Percentiles rank a stretch among this genome's conserved stretches.
These are phyloP conservation scores for Capsicum chinense DNA, from an alignment of 257 asterid species.

Conservation along the genomic window DNA sequence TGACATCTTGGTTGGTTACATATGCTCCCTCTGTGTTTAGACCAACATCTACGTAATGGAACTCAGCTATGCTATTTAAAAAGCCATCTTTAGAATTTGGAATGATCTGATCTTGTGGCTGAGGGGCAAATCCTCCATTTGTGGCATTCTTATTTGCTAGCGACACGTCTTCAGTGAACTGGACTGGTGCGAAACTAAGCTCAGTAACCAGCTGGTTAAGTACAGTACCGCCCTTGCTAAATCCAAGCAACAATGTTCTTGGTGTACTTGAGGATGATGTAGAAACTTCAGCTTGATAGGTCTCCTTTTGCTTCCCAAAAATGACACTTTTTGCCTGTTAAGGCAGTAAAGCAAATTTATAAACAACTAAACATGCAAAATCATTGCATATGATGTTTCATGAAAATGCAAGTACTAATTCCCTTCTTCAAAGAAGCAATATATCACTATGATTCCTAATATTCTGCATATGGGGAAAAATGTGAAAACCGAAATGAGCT, in stretches of 20 bases:
- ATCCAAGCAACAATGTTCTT: conserved; percentile 78
- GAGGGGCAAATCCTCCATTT: conserved; percentile 39
- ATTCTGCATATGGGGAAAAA: not conserved
- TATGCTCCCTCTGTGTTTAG: conserved; percentile 82
- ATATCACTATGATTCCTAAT: not conserved
- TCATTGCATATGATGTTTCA: not conserved
- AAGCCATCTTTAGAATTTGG: conserved; percentile 72
- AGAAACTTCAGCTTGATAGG: conserved; percentile 50
- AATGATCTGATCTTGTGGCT: conserved; percentile 50
- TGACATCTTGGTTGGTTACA: conserved; percentile 62
- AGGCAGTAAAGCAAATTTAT: not conserved
- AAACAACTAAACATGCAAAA: not conserved
- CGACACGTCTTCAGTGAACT: conserved; percentile 36
- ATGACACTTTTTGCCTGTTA: conserved; percentile 61
- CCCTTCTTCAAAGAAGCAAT: not conserved
- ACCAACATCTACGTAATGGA: conserved; percentile 96
- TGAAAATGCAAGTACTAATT: not conserved
- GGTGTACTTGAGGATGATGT: conserved; percentile 52
- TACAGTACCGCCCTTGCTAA: conserved; percentile 90
- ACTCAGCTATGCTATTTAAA: conserved; percentile 73
- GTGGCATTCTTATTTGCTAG: conserved; percentile 38
- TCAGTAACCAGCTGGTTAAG: conserved; percentile 90
- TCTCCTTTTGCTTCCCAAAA: conserved; percentile 53
- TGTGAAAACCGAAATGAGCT: not conserved
- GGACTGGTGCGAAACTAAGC: conserved; percentile 55